Percentiles rank a stretch among this genome's conserved stretches.
Conservation (phyloP, 148 eudicot species). For the Vaccinium darrowii region DNA sequence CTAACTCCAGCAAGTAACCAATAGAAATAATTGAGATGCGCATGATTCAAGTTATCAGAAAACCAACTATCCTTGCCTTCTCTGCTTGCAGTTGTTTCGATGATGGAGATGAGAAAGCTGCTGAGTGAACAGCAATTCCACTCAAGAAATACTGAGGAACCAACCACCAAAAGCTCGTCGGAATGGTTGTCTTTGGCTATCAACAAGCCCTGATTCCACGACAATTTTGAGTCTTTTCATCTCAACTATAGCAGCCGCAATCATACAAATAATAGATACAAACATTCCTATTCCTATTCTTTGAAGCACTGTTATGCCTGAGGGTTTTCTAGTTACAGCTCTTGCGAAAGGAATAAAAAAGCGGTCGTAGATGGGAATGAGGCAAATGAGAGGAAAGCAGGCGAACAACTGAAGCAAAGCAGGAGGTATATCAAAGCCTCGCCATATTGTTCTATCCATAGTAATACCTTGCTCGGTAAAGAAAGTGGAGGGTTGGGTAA, state of each 20-base stretch:
- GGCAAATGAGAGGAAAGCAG: constrained; percentile 20
- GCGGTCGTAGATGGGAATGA: constrained; percentile 39
- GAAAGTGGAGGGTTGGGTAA: constrained; percentile 36
- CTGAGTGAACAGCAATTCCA: constrained; percentile 38
- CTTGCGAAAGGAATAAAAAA: constrained; percentile 32
- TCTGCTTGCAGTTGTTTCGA: constrained; percentile 24
- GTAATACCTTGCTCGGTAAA: constrained; percentile 42
- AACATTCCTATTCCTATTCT: constrained; percentile 33
- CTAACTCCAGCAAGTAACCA: constrained; percentile 13
- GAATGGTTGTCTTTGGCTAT: constrained; percentile 23
- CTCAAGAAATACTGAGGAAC: constrained; percentile 35
- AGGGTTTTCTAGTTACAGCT: constrained; percentile 29
- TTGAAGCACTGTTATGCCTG: constrained; percentile 40
- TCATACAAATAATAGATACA: constrained; percentile 15
- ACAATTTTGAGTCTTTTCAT: constrained; percentile 23
- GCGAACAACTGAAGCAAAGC: constrained; percentile 31
- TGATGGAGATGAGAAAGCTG: constrained; percentile 31
- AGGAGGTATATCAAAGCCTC: constrained; percentile 32
- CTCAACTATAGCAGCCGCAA: constrained; percentile 30
- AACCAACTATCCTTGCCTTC: constrained; percentile 50
- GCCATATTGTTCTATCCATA: constrained; percentile 29
- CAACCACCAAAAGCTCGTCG: constrained; percentile 48
- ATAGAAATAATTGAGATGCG: constrained; percentile 55
- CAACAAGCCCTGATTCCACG: constrained; percentile 21
- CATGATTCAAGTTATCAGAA: constrained; percentile 48